A percentile compares a stretch with the other conserved stretches of the same genome.
These are phyloP conservation scores for Aspergillus bertholletiae DNA, from an alignment of 495 filamentous ascomycete species.

Conservation along the genomic window DNA sequence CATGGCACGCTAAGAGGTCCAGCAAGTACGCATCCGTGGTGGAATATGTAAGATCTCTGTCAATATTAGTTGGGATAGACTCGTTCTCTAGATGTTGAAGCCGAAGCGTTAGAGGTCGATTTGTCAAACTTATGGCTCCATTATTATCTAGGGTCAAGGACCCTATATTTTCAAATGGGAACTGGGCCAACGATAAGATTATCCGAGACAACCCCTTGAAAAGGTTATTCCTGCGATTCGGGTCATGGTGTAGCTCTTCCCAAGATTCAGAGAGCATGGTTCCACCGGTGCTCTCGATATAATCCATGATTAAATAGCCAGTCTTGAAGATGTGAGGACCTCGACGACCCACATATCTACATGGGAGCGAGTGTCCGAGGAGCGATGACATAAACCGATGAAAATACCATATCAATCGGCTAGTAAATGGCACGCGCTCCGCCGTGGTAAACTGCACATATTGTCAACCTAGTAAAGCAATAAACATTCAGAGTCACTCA, in stretches of 20 bases:
- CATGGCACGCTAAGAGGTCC: constrained; percentile 12
- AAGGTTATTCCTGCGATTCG: constrained; percentile 19
- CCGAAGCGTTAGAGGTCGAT: constrained; percentile 26
- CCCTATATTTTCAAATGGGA: constrained; percentile 31
- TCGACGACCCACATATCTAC: not conserved
- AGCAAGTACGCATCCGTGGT: constrained; percentile 19
- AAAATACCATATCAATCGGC: not conserved
- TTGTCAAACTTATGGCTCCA: constrained; percentile 25
- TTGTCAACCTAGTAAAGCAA: too few relatives aligned
- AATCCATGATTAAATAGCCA: not conserved
- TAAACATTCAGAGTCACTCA: constrained; percentile 5
- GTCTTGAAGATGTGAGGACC: not conserved
- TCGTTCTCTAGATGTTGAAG: constrained; percentile 32
- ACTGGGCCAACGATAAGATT: constrained; percentile 27
- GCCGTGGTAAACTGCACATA: not conserved
- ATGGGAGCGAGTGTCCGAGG: not conserved
- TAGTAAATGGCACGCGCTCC: not conserved
- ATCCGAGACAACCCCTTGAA: constrained; percentile 24
- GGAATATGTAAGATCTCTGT: constrained; percentile 20
- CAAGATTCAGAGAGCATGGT: constrained; percentile 1
- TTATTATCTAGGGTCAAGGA: constrained; percentile 27
- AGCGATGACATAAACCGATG: not conserved
- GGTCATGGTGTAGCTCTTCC: not conserved
- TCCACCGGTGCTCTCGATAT: not conserved
- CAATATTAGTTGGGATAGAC: constrained; percentile 24